Evolutionary conservation across 1,139 yeast species (phyloP).

Genomic region (Pichia sp.): DNA sequence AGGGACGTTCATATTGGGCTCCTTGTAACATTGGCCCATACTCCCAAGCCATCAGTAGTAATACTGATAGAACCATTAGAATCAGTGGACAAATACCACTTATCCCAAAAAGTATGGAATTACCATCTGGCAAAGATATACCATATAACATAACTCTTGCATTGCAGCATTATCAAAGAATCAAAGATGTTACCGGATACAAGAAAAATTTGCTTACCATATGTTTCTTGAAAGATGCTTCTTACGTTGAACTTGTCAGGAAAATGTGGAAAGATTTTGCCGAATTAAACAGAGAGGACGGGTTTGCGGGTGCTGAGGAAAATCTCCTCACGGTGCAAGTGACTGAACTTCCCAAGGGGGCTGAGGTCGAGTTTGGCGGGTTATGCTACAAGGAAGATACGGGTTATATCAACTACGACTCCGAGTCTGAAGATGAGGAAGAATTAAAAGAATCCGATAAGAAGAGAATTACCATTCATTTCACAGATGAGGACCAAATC

Average conservation of each 20-base stretch:
- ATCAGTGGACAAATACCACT: conserved; percentile 94
- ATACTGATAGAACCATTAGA: conserved; percentile 41
- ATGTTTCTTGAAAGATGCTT: conserved; percentile 43
- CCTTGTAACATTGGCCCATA: conserved; percentile 98
- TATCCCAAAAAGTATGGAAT: conserved; percentile 61
- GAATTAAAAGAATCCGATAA: neutral
- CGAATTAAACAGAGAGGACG: conserved; percentile 17
- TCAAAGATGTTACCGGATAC: conserved; percentile 48
- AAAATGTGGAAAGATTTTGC: conserved; percentile 35
- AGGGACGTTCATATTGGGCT: conserved; percentile 94
- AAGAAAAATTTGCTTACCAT: conserved; percentile 38
- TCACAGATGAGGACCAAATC: conserved; percentile 3
- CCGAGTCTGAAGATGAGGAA: conserved; percentile 9
- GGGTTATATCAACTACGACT: conserved; percentile 8
- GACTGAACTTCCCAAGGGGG: conserved; percentile 57
- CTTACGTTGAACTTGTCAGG: conserved; percentile 28
- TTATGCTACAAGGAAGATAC: conserved; percentile 31
- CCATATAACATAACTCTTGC: conserved; percentile 45
- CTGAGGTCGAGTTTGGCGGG: conserved; percentile 78
- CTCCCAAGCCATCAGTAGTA: conserved; percentile 67
- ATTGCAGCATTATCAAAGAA: conserved; percentile 67
- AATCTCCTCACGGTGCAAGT: conserved; percentile 52
- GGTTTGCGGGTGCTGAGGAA: conserved; percentile 18
- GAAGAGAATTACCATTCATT: conserved; percentile 6
- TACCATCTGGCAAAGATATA: conserved; percentile 23